Evolutionary conservation across 305 asterid genomes (phyloP), one percentile per base, ranked within the genome.

Genomic region (Plantago rigida): DNA sequence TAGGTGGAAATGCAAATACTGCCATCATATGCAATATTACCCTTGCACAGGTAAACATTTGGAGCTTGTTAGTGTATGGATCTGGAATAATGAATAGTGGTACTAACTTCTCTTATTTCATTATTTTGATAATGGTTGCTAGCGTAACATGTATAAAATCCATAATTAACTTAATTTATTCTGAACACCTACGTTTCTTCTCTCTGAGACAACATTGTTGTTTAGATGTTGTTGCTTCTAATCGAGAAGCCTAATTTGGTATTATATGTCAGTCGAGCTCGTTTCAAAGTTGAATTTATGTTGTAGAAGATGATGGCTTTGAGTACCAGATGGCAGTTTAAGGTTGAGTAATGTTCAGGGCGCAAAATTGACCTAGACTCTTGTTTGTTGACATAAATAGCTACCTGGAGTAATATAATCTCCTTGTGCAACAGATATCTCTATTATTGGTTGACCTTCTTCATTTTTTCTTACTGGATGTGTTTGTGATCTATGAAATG

Each of bases 1-100:
- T 92, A 79, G 99, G 97, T 64, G 99, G 99, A 60, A 92, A 92
- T 79, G 93, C 99, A 34, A 92, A 88, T 73, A 92, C 99, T 44
- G 97, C 95, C 28, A 92, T 92, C 63, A 92, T 92, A 78, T 92
- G 99, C 86, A 92, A 92, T 67, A 86, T 92, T 72, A 92, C 99
- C 36, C 87, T 92, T 77, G 99, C 95, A 52, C 96, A 92, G 94
- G 99, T 92, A 72, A 78, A 44, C 60, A 24, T 54, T 65, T 58
- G 54, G n/a, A 47, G 59, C 67, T 39, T 55, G 26, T 34, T 61
- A 39, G 26, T 24, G 42, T 9, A 69, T 50, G 65, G 50, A 29
- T 65, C 58, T 51, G 53, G 42, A 56, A 66, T 50, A 12, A 67
- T 22, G 47, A 61, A 52, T 48, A 46, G 12, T 56, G 66, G 45